These are phyloP conservation scores for Auriculariales sp. DNA, from an alignment of 768 basidiomycete genomes.

Conservation along the genomic window DNA sequence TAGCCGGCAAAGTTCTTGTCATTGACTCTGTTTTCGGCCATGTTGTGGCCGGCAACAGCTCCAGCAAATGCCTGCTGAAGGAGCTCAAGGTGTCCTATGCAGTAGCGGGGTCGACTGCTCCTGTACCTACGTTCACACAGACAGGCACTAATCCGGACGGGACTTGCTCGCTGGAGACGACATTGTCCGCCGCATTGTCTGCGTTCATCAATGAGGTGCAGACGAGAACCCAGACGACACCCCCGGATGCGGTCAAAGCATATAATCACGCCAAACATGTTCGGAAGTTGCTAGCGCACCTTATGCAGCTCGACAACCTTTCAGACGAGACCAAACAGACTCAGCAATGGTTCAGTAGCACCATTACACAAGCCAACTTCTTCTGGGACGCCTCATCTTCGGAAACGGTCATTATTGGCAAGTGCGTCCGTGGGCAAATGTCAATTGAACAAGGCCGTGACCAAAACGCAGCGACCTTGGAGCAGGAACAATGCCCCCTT, in stretches of 20 bases:
- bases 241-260: conserved; percentile 39
- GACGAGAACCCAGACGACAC: conserved; percentile 23
- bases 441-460: too few relatives aligned
- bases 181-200: conserved; percentile 41
- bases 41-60: conserved; percentile 20
- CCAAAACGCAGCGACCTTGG: conserved; percentile 7
- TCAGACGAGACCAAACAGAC: too few relatives aligned
- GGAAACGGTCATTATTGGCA: too few relatives aligned
- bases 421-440: too few relatives aligned
- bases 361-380: too few relatives aligned
- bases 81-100: conserved; percentile 25
- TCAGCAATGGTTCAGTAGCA: too few relatives aligned
- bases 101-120: too few relatives aligned
- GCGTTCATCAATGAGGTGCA: conserved; percentile 48
- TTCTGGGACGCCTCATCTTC: too few relatives aligned
- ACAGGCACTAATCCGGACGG: conserved; percentile 10
- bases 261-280: conserved; percentile 33
- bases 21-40: conserved; percentile 50
- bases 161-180: conserved; percentile 37
- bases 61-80: conserved; percentile 12
- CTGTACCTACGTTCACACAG: too few relatives aligned
- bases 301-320: conserved; percentile 61
- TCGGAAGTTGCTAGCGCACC: conserved; percentile 43
- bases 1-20: conserved; percentile 71
- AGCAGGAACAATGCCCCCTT: conserved; percentile 31